These are phyloP conservation scores for Codiaeum variegatum DNA, from an alignment of 441 rosid species.

Conservation along the genomic window DNA sequence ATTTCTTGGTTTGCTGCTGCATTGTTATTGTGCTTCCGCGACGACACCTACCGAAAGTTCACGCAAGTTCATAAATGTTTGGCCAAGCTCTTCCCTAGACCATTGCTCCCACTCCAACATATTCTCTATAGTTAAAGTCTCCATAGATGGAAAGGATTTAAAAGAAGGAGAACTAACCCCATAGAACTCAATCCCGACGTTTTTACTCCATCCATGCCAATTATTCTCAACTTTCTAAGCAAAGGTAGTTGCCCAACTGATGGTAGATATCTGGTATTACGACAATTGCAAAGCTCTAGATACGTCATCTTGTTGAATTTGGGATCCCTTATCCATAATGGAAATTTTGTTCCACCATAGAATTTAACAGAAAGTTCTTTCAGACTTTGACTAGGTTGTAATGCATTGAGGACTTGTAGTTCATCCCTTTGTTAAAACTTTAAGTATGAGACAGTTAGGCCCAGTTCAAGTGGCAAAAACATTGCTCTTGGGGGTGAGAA, in stretches of 20 bases:
- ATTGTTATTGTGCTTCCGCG: too few species aligned
- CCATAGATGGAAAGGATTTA: neutral
- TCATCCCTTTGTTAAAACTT: neutral
- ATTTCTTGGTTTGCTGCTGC: too few species aligned
- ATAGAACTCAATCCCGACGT: neutral
- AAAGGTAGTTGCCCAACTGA: neutral
- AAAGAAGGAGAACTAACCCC: neutral
- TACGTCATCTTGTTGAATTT: neutral
- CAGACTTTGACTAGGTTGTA: neutral
- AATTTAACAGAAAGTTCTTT: neutral
- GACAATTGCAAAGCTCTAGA: neutral
- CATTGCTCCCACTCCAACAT: slow-evolving; percentile 1
- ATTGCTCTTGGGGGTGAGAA: too few species aligned
- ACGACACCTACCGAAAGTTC: too few species aligned
- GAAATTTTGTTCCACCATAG: neutral
- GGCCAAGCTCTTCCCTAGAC: neutral
- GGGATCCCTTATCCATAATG: slow-evolving; percentile 2
- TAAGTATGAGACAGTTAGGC: too few species aligned
- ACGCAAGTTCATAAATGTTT: neutral
- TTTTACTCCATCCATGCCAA: slow-evolving; percentile 1
- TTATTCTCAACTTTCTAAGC: neutral
- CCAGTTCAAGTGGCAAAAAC: too few species aligned
- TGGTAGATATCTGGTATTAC: neutral
- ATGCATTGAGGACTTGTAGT: neutral
- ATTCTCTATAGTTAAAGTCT: neutral